Conservation (phyloP, 352 stramenopile genomes). For the Pythium utonaiense region DNA sequence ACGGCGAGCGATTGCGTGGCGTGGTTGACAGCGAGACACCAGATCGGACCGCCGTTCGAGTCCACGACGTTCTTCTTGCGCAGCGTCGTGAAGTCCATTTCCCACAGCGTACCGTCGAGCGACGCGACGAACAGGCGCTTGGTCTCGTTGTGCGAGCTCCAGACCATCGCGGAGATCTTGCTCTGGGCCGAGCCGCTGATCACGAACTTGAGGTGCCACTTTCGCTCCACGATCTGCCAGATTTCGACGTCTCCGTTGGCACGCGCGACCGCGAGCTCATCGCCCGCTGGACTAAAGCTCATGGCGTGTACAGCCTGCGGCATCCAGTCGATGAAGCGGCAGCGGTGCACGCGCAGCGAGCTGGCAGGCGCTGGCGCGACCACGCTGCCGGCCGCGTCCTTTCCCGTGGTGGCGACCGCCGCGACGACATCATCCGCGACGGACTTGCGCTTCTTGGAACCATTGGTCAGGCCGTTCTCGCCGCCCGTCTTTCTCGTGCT, state of each 20-base stretch:
- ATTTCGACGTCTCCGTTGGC: slow-evolving; percentile 81
- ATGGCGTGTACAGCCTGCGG: slow-evolving; percentile 63
- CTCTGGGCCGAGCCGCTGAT: slow-evolving; percentile 54
- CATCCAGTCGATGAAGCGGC: slow-evolving; percentile 85
- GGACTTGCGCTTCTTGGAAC: slow-evolving; percentile 61
- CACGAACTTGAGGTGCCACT: slow-evolving; percentile 75
- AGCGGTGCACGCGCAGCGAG: slow-evolving; percentile 69
- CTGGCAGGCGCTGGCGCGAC: slow-evolving; percentile 2
- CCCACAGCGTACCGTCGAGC: slow-evolving; percentile 74
- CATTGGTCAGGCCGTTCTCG: slow-evolving; percentile 16
- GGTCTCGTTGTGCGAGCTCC: slow-evolving; percentile 24
- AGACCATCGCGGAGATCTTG: slow-evolving; percentile 73
- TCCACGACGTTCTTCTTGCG: slow-evolving; percentile 78
- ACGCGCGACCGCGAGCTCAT: slow-evolving; percentile 70
- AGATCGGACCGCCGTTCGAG: slow-evolving; percentile 86
- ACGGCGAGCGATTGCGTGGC: slow-evolving; percentile 62
- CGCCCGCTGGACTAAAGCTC: slow-evolving; percentile 48
- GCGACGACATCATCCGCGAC: slow-evolving; percentile 10
- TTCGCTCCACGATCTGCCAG: slow-evolving; percentile 48
- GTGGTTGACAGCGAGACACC: slow-evolving; percentile 81
- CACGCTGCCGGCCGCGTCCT: neutral
- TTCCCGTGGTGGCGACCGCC: neutral
- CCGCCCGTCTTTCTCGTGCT: slow-evolving; percentile 10
- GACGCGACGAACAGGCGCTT: slow-evolving; percentile 65
- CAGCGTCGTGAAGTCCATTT: slow-evolving; percentile 72